Evolutionary conservation across 2,329 filamentous ascomycete genomes (phyloP).

Genomic region (Calonectria pseudoturangicola): DNA sequence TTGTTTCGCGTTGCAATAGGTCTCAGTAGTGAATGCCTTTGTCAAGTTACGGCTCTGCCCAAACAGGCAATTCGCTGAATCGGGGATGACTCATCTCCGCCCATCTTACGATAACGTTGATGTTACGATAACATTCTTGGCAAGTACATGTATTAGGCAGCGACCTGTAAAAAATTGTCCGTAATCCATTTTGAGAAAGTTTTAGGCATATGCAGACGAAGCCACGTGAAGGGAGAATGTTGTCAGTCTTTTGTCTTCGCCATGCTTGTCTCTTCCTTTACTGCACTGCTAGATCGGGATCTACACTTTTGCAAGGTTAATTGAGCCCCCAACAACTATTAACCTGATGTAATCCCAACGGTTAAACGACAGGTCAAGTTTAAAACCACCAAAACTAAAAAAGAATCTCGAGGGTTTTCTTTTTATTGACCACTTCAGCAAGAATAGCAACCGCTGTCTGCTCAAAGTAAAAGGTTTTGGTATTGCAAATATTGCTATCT

Average conservation of each 20-base stretch:
- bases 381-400: background rate
- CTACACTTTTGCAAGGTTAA: background rate
- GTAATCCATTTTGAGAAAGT: background rate
- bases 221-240: background rate
- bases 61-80: background rate
- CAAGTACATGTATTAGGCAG: background rate
- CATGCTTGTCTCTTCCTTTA: background rate
- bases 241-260: background rate
- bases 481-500: background rate
- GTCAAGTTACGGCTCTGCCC: background rate
- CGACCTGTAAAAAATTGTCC: background rate
- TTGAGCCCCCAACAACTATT: background rate
- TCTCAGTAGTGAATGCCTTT: background rate
- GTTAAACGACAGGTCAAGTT: background rate
- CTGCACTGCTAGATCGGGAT: background rate
- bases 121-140: background rate
- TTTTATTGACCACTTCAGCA: too few relatives aligned
- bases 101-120: background rate
- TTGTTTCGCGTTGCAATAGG: background rate
- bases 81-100: constrained; percentile 9
- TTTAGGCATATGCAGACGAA: too few relatives aligned
- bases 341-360: background rate
- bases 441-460: background rate
- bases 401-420: background rate
- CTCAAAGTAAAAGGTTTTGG: background rate